These are phyloP conservation scores for Verruconis gallopava DNA, from an alignment of 2,329 filamentous ascomycete species.

Conservation along the genomic window DNA sequence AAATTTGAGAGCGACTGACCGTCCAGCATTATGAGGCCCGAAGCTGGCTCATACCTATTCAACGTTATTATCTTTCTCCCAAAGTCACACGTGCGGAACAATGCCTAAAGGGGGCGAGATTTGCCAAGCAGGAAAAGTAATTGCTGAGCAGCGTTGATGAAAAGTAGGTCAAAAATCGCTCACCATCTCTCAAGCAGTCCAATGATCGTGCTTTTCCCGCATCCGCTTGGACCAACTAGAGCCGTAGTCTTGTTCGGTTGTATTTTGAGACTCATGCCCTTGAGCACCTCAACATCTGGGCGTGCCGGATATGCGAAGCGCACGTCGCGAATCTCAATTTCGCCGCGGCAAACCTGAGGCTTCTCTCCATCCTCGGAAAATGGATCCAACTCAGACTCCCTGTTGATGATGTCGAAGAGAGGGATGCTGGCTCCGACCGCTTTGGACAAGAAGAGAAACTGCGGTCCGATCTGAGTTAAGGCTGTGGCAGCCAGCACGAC, in stretches of 20 bases:
- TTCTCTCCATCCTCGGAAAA: conserved; percentile 17
- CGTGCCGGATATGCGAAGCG: conserved; percentile 30
- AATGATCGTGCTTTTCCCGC: conserved; percentile 29
- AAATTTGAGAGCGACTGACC: conserved; percentile 25
- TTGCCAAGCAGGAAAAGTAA: too few species aligned
- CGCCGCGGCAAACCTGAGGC: conserved; percentile 13
- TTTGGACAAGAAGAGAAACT: conserved; percentile 6
- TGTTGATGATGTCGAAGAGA: conserved; percentile 16
- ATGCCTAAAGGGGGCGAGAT: too few species aligned
- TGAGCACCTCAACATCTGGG: conserved; percentile 26
- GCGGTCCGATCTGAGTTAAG: conserved; percentile 7
- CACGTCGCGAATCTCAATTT: conserved; percentile 26
- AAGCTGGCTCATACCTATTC: conserved; percentile 27
- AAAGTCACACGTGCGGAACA: too few species aligned
- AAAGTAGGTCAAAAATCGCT: conserved; percentile 26
- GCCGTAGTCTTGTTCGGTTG: conserved; percentile 27
- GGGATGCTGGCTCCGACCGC: conserved; percentile 7
- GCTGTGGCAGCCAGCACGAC: conserved; percentile 9
- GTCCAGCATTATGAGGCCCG: conserved; percentile 23
- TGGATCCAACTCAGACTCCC: not conserved
- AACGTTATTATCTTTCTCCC: too few species aligned
- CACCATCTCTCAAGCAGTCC: conserved; percentile 26
- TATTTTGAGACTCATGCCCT: conserved; percentile 24
- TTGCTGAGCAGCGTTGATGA: too few species aligned
- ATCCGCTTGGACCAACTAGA: conserved; percentile 30